Evolutionary conservation across 306 rosid species (phyloP).

Genomic region (Gillenia trifoliata): DNA sequence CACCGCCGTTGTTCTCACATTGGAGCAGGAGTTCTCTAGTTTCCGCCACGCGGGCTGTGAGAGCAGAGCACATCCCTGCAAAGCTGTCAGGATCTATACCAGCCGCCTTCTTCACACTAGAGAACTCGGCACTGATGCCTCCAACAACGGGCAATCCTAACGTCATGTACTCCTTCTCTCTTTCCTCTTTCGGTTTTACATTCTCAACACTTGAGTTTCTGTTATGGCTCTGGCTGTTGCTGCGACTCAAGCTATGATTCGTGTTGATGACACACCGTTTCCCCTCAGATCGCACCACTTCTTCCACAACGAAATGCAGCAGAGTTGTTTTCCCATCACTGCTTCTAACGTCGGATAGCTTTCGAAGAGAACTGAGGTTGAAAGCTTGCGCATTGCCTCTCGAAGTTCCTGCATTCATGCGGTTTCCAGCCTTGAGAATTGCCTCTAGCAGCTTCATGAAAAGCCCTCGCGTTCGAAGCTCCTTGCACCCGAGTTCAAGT

Average conservation of each 20-base stretch:
- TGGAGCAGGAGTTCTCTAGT: slow-evolving; percentile 31
- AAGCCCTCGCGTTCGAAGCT: slow-evolving; percentile 68
- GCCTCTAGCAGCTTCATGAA: slow-evolving; percentile 91
- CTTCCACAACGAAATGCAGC: slow-evolving; percentile 92
- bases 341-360: slow-evolving; percentile 87
- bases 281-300: slow-evolving; percentile 90
- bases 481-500: slow-evolving; percentile 75
- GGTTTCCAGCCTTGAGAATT: slow-evolving; percentile 87
- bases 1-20: slow-evolving; percentile 42
- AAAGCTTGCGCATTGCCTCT: slow-evolving; percentile 97
- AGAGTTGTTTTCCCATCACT: slow-evolving; percentile 81
- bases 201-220: slow-evolving; percentile 17
- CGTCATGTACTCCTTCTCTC: slow-evolving; percentile 56
- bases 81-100: slow-evolving; percentile 50
- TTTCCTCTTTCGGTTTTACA: slow-evolving; percentile 42
- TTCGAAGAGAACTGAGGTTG: slow-evolving; percentile 69
- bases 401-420: slow-evolving; percentile 90
- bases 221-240: slow-evolving; percentile 30
- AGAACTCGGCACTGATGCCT: slow-evolving; percentile 82
- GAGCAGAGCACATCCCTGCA: slow-evolving; percentile 36
- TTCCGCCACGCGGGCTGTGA: slow-evolving; percentile 38
- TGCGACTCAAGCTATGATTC: slow-evolving; percentile 44
- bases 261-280: slow-evolving; percentile 64
- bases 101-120: slow-evolving; percentile 76
- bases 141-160: slow-evolving; percentile 85